Percentiles rank a stretch among this genome's conserved stretches.
phyloP scores from a whole-genome alignment of 116 monocot species.

The Thalassia testudinum region DNA sequence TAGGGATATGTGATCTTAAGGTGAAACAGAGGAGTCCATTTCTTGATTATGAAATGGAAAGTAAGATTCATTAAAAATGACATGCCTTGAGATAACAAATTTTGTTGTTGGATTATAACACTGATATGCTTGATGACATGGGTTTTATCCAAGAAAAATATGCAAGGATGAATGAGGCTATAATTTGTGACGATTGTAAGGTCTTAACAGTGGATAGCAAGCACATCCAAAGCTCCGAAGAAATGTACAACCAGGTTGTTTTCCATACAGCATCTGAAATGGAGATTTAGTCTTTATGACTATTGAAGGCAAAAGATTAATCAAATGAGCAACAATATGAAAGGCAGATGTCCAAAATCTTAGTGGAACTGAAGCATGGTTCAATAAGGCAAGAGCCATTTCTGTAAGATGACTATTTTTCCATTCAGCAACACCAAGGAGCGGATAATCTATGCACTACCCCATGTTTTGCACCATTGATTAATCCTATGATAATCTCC shows the following conservation, averaged over 20 bases:
- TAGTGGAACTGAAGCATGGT: not conserved
- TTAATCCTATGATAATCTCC: too few species aligned
- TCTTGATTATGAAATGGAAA: not conserved
- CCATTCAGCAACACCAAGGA: too few species aligned
- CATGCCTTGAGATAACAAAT: not conserved
- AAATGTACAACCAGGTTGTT: not conserved
- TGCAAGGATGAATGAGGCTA: not conserved
- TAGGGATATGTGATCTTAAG: too few species aligned
- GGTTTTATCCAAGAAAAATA: not conserved
- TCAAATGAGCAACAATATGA: not conserved
- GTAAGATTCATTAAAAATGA: not conserved
- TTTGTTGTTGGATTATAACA: slow-evolving; percentile 1
- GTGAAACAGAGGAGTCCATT: too few species aligned
- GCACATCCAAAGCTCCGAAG: slow-evolving; percentile 3
- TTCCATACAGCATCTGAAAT: not conserved
- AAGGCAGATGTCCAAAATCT: slow-evolving; percentile 1
- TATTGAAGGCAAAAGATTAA: slow-evolving; percentile 6
- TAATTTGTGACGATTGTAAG: not conserved
- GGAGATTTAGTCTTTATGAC: not conserved
- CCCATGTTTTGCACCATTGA: too few species aligned
- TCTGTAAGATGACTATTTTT: not conserved
- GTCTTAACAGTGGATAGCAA: not conserved
- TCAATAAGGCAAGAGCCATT: not conserved
- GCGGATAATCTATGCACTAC: too few species aligned
- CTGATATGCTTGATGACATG: slow-evolving; percentile 10